These are phyloP conservation scores for Eucalyptus tenuipes DNA, from an alignment of 345 rosid genomes.

Conservation along the genomic window DNA sequence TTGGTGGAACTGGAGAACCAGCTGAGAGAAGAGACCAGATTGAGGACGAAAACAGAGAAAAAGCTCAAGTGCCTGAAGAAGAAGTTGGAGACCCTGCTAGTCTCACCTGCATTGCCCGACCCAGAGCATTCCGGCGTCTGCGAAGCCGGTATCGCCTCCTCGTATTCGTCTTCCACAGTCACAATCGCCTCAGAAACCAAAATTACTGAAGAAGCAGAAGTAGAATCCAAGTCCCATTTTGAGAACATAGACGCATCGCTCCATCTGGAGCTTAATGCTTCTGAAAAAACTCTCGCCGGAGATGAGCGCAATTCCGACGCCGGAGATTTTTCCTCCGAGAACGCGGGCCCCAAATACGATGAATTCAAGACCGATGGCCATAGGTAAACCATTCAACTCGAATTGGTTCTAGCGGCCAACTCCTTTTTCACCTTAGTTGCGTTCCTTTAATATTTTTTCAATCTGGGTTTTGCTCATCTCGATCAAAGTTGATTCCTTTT, in stretches of 20 bases:
- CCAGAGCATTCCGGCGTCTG: constrained; percentile 24
- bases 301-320: background rate
- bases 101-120: constrained; percentile 10
- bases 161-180: constrained; percentile 16
- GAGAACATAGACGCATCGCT: background rate
- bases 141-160: constrained; percentile 16
- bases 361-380: constrained; percentile 2
- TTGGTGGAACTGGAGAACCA: constrained; percentile 44
- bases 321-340: background rate
- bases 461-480: background rate
- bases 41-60: constrained; percentile 56
- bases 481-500: background rate
- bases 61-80: constrained; percentile 42
- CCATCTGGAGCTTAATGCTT: background rate
- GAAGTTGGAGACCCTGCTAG: constrained; percentile 45
- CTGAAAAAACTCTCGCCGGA: background rate
- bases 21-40: constrained; percentile 52
- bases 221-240: background rate
- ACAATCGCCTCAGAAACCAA: background rate
- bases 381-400: background rate
- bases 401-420: background rate
- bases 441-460: background rate
- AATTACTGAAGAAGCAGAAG: background rate
- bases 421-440: background rate
- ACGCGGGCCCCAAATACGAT: background rate